Evolutionary conservation across 2,329 filamentous ascomycete species (phyloP).

Genomic region (Pseudocercospora fijiensis): DNA sequence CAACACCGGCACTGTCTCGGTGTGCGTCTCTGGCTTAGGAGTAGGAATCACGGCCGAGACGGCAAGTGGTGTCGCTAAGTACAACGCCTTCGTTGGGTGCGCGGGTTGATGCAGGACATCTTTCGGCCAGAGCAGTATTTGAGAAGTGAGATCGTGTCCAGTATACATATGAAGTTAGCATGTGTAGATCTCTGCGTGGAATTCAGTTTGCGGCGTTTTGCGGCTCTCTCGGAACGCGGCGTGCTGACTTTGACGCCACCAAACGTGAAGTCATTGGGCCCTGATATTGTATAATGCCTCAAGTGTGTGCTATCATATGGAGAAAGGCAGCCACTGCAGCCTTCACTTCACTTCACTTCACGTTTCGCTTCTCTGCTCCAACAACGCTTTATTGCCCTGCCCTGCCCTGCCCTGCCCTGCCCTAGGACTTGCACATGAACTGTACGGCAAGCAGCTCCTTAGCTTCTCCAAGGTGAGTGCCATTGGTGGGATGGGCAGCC

Average conservation of each 20-base stretch:
- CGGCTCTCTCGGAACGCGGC: background rate
- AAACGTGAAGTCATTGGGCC: slow-evolving; percentile 1
- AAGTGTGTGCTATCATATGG: background rate
- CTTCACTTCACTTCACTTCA: background rate
- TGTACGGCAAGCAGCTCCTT: background rate
- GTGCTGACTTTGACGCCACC: slow-evolving; percentile 2
- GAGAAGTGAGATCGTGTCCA: background rate
- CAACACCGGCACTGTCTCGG: slow-evolving; percentile 43
- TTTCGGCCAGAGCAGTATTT: background rate
- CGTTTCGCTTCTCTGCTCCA: background rate
- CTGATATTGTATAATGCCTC: background rate
- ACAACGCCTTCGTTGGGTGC: slow-evolving; percentile 31
- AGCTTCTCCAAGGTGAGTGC: background rate
- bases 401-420: background rate
- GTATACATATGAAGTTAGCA: slow-evolving; percentile 3
- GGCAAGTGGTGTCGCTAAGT: slow-evolving; percentile 26
- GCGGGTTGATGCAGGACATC: slow-evolving; percentile 8
- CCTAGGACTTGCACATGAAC: background rate
- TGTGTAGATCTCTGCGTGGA: background rate
- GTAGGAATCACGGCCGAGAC: slow-evolving; percentile 38
- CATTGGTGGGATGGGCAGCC: background rate
- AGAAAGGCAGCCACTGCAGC: background rate
- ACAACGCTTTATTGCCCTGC: background rate
- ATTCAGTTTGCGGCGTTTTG: background rate
- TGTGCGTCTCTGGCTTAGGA: slow-evolving; percentile 38